A percentile compares a stretch with the other conserved stretches of the same genome.
Evolutionary conservation across 768 basidiomycete genomes (phyloP).

Genomic region (Lyophyllum decastes): DNA sequence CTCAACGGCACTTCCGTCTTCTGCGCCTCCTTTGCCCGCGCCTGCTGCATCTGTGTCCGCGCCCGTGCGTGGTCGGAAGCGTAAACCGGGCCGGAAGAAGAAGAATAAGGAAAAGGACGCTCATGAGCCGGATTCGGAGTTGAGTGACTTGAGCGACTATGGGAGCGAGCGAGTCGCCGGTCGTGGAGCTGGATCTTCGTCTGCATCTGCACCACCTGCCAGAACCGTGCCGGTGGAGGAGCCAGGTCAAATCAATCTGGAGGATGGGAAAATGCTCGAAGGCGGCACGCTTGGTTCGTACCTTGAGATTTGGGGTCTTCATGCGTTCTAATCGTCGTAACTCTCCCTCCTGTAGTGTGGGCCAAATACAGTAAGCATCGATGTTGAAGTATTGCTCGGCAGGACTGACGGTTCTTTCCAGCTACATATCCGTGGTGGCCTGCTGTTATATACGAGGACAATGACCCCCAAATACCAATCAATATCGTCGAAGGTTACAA

Average conservation of each 20-base stretch:
- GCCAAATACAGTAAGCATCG: conserved; percentile 68
- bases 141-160: conserved; percentile 48
- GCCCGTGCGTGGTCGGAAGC: neutral
- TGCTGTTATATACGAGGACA: conserved; percentile 70
- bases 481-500: conserved; percentile 32
- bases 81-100: neutral
- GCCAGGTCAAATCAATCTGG: conserved; percentile 33
- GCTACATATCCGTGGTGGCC: conserved; percentile 89
- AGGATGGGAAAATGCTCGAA: conserved; percentile 38
- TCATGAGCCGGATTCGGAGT: conserved; percentile 34
- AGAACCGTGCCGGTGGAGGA: conserved; percentile 8
- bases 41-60: neutral
- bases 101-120: conserved; percentile 13
- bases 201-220: neutral
- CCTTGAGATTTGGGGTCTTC: neutral
- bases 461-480: conserved; percentile 57
- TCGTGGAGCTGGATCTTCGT: neutral
- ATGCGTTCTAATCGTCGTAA: neutral
- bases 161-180: conserved; percentile 22
- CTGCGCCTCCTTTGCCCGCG: neutral
- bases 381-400: neutral
- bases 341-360: conserved; percentile 60
- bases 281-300: conserved; percentile 67
- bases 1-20: neutral
- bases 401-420: conserved; percentile 26